Base-by-base conservation (phyloP, 257 asterid genomes). In the Datura wrightii region DNA sequence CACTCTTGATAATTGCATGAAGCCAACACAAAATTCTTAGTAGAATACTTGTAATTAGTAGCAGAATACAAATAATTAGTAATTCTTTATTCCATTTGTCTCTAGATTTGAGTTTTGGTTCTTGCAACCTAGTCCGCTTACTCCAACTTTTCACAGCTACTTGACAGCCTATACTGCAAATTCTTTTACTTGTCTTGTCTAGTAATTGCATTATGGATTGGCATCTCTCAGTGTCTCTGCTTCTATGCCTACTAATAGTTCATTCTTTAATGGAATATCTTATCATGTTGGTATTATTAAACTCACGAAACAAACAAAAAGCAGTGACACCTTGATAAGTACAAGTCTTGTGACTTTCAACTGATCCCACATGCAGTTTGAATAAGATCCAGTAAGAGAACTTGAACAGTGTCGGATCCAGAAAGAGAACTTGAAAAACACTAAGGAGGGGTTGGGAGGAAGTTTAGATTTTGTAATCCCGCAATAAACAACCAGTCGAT, bases 31-130 rank as follows among this genome's bases (percentile, higher is more conserved):
- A 31, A 24, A 78, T 52, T 78, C 82, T 31, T 78, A 78, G 48
- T 14, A 78, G 48, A 52, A 78, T 78, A 78, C 82, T 13, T 78
- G 82, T 78, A 78, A 14, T 52, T 78, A 78, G 82, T 52, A 31
- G 60, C 58, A 31, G 46, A 52, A 50, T 52, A 52, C 44, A 53
- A 78, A 78, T 31, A 24, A 48, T 34, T 48, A 31, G 63, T 31
- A 78, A 52, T 78, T 78, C 31, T 78, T 78, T 78, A 78, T 31
- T 78, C 82, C 41, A 8, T 78, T 50, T 52, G 44, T 50, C 48
- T 42, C 15, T 76, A 76, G 8, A 31, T 31, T 76, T 14, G 31
- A 3, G 62, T 50, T 76, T 72, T 50, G 39, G 42, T 48, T 52
- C 46, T 31, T 14, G 82, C 15, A 24, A 50, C 62, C 59, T 31